Percentiles rank a stretch among this genome's conserved stretches.
Conservation (phyloP, 1,284 basidiomycete genomes). For the Tylopilus sp. region DNA sequence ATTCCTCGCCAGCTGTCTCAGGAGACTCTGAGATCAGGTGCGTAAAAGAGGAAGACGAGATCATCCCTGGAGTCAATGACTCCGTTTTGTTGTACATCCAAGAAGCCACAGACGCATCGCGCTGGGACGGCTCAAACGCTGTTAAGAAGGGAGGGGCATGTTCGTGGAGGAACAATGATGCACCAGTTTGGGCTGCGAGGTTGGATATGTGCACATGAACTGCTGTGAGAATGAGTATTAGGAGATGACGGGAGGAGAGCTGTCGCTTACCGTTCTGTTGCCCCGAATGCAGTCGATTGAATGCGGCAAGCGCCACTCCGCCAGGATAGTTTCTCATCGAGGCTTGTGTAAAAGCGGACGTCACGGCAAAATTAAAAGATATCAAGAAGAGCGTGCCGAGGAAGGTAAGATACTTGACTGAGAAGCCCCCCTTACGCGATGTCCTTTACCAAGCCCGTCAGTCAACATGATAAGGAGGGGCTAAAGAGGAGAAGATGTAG, state of each 20-base stretch:
- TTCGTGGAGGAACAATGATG: conserved; percentile 85
- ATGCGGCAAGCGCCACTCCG: conserved; percentile 70
- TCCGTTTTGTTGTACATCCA: conserved; percentile 87
- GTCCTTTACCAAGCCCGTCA: conserved; percentile 44
- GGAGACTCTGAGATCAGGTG: conserved; percentile 60
- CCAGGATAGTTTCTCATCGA: conserved; percentile 90
- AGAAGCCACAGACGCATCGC: conserved; percentile 9
- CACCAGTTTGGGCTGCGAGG: conserved; percentile 88
- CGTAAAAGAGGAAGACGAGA: conserved; percentile 54
- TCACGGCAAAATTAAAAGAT: conserved; percentile 58
- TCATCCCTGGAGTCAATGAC: conserved; percentile 55
- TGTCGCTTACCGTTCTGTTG: conserved; percentile 44
- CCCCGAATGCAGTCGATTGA: conserved; percentile 61
- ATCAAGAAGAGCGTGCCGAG: conserved; percentile 57
- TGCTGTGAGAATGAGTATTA: conserved; percentile 24
- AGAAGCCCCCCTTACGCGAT: conserved; percentile 52
- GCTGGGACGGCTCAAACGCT: conserved; percentile 22
- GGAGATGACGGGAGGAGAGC: not conserved
- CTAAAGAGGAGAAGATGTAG: conserved; percentile 6
- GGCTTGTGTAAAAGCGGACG: conserved; percentile 60
- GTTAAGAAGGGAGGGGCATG: conserved; percentile 58
- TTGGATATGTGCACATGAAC: conserved; percentile 81
- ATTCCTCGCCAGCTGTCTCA: conserved; percentile 44
- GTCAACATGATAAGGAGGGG: not conserved
- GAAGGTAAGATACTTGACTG: conserved; percentile 54